A percentile compares a stretch with the other conserved stretches of the same genome.
Evolutionary conservation across 768 basidiomycete genomes (phyloP).

Genomic region (Xanthoconium purpureum): DNA sequence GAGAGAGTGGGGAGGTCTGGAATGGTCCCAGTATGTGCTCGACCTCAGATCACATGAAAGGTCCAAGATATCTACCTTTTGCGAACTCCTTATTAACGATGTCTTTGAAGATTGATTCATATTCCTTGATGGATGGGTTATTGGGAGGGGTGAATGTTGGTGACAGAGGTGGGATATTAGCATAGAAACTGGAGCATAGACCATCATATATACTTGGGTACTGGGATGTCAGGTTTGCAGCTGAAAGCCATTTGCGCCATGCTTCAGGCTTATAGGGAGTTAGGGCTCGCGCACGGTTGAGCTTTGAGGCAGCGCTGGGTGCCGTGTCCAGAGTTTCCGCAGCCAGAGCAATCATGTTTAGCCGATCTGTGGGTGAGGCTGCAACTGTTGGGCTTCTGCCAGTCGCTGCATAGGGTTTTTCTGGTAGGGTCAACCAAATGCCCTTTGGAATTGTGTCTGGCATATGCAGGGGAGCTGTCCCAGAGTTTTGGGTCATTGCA

Average conservation of each 20-base stretch:
- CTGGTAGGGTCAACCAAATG: neutral
- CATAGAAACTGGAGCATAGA: neutral
- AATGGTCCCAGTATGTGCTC: slow-evolving; percentile 24
- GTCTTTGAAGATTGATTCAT: rapidly evolving
- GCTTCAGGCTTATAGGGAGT: neutral
- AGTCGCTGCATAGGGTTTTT: neutral
- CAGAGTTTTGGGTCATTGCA: neutral
- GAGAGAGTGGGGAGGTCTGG: slow-evolving; percentile 26
- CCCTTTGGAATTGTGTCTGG: neutral
- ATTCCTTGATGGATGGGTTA: neutral
- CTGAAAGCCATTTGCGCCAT: neutral
- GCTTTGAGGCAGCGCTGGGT: neutral
- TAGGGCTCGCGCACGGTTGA: neutral
- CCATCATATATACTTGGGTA: neutral
- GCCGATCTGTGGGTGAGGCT: neutral
- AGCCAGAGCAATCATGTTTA: neutral
- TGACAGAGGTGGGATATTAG: neutral
- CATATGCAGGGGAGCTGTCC: neutral
- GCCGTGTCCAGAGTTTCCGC: neutral
- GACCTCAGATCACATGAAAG: neutral
- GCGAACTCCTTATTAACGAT: neutral
- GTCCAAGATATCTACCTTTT: neutral
- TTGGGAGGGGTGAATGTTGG: neutral
- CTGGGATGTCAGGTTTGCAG: neutral
- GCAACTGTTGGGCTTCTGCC: neutral